Evolutionary conservation across 495 filamentous ascomycete genomes (phyloP).

Genomic region (Aspergillus egyptiacus): DNA sequence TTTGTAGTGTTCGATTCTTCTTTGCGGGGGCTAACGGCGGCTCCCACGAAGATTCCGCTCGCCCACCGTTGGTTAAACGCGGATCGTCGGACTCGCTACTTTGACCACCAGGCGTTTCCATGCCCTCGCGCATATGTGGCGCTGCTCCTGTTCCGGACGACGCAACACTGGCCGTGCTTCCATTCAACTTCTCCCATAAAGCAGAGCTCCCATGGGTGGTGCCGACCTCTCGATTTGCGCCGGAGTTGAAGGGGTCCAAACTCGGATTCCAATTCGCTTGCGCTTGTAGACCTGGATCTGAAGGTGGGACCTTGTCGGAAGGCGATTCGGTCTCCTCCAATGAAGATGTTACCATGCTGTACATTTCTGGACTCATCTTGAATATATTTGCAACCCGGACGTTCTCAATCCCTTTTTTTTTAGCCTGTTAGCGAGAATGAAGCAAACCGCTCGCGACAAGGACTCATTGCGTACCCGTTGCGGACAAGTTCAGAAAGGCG

Average conservation of each 20-base stretch:
- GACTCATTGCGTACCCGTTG: slow-evolving; percentile 47
- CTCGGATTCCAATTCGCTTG: slow-evolving; percentile 39
- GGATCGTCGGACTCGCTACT: slow-evolving; percentile 42
- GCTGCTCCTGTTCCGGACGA: slow-evolving; percentile 22
- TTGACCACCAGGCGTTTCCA: slow-evolving; percentile 39
- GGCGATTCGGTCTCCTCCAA: slow-evolving; percentile 31
- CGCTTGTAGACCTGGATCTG: slow-evolving; percentile 37
- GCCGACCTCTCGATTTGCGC: slow-evolving; percentile 37
- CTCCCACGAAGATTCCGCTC: slow-evolving; percentile 40
- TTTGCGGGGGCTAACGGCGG: slow-evolving; percentile 64
- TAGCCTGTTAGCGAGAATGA: slow-evolving; percentile 21
- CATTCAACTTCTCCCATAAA: slow-evolving; percentile 54
- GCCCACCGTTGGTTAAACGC: slow-evolving; percentile 31
- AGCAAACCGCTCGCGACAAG: not conserved
- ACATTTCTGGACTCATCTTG: slow-evolving; percentile 64
- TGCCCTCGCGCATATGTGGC: slow-evolving; percentile 33
- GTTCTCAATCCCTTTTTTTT: slow-evolving; percentile 60
- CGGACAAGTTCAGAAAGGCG: slow-evolving; percentile 77
- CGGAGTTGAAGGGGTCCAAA: slow-evolving; percentile 43
- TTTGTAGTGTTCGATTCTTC: slow-evolving; percentile 54
- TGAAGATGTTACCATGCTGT: slow-evolving; percentile 41
- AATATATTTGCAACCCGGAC: slow-evolving; percentile 82
- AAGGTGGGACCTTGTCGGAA: slow-evolving; percentile 31
- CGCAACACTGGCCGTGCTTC: slow-evolving; percentile 37
- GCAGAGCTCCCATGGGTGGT: slow-evolving; percentile 45